A percentile compares a stretch with the other conserved stretches of the same genome.
Evolutionary conservation across 1,284 basidiomycete species (phyloP).

Genomic region (Leccinum solheimii): DNA sequence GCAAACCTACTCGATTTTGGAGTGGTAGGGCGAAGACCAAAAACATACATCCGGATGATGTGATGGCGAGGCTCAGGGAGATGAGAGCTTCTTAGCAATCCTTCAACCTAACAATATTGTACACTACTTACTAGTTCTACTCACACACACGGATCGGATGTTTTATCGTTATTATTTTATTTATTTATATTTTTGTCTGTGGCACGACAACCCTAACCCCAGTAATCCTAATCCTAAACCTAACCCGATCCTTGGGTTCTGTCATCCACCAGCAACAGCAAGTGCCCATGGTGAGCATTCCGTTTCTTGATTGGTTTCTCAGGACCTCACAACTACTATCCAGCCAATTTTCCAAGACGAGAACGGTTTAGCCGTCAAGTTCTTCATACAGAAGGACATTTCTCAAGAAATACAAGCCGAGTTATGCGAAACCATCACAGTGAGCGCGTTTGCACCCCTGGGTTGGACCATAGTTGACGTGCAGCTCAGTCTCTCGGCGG

Average conservation of each 20-base stretch:
- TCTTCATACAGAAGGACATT: conserved; percentile 80
- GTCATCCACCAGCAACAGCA: not conserved
- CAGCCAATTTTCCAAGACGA: conserved; percentile 68
- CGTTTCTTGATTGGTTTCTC: not conserved
- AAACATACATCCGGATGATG: conserved; percentile 41
- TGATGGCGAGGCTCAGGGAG: conserved; percentile 49
- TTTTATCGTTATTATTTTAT: not conserved
- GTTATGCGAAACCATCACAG: conserved; percentile 67
- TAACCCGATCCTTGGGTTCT: conserved; percentile 38
- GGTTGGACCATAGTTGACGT: conserved; percentile 12
- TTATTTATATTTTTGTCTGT: conserved; percentile 5
- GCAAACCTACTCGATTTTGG: conserved; percentile 42
- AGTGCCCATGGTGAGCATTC: conserved; percentile 28
- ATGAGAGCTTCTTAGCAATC: conserved; percentile 39
- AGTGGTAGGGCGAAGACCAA: conserved; percentile 29
- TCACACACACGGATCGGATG: not conserved
- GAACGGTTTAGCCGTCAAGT: conserved; percentile 67
- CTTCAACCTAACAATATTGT: not conserved
- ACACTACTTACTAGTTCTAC: not conserved
- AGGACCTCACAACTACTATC: conserved; percentile 5
- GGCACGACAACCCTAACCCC: conserved; percentile 27
- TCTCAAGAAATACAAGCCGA: conserved; percentile 63
- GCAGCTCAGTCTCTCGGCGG: conserved; percentile 61
- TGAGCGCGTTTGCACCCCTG: conserved; percentile 29
- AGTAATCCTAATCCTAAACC: conserved; percentile 22